These are phyloP conservation scores for Metschnikowia amazonensis DNA, from an alignment of 805 yeast species.

Conservation along the genomic window DNA sequence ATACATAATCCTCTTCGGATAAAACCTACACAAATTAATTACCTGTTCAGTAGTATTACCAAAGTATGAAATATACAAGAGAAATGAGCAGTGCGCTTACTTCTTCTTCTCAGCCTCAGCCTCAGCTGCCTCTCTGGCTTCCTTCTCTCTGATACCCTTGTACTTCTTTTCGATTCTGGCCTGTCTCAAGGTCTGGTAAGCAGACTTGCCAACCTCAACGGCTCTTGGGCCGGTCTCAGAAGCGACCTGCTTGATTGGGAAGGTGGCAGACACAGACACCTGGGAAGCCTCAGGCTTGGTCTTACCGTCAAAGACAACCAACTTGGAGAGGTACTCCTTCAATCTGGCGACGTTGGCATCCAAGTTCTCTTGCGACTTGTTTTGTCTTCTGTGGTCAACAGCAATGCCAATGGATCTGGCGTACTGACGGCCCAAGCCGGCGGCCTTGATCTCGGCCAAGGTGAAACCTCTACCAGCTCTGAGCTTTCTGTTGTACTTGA, in stretches of 20 bases:
- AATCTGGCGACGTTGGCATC: conserved; percentile 94
- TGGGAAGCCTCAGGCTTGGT: conserved; percentile 73
- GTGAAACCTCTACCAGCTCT: conserved; percentile 99
- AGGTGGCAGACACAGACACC: conserved; percentile 65
- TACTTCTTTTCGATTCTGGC: conserved; percentile 93
- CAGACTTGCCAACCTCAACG: conserved; percentile 69
- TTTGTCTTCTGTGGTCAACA: conserved; percentile 99
- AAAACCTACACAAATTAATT: background rate
- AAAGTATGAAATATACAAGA: conserved; percentile 17
- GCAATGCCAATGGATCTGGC: conserved; percentile 99
- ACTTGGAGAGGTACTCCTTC: conserved; percentile 91
- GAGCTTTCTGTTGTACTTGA: conserved; percentile 98
- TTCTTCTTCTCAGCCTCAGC: conserved; percentile 98
- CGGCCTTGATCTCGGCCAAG: conserved; percentile 96
- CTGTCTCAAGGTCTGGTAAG: conserved; percentile 91
- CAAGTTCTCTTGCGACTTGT: conserved; percentile 94
- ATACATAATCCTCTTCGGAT: too few relatives aligned
- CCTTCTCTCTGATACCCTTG: conserved; percentile 96
- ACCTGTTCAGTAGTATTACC: conserved; percentile 18
- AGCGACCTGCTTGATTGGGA: conserved; percentile 87
- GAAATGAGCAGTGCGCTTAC: conserved; percentile 36
- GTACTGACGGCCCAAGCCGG: conserved; percentile 83
- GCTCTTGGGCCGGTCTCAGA: conserved; percentile 82
- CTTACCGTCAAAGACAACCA: conserved; percentile 94
- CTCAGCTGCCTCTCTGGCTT: conserved; percentile 95